Conservation (phyloP, 2,329 filamentous ascomycete genomes). For the Clonostachys chloroleuca region DNA sequence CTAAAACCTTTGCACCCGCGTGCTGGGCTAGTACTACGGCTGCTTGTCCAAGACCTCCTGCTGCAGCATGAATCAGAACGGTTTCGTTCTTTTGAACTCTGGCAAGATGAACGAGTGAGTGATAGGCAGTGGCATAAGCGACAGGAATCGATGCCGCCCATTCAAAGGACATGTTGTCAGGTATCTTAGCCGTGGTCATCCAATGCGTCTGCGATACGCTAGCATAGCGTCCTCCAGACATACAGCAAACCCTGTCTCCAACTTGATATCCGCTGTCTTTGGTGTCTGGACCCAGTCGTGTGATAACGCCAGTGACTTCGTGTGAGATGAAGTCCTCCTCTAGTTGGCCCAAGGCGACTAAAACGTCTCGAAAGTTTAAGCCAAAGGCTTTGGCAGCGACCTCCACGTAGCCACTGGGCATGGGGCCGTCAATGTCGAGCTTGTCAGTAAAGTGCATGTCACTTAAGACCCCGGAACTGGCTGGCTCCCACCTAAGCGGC, state of each 20-base stretch:
- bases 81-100: conserved; percentile 7
- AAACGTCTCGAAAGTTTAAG: conserved; percentile 27
- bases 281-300: no score
- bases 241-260: no score
- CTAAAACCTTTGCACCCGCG: conserved; percentile 10
- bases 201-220: no score
- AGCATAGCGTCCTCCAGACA: no score
- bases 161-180: conserved; percentile 23
- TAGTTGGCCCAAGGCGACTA: conserved; percentile 15
- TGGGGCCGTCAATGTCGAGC: no score
- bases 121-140: conserved; percentile 23
- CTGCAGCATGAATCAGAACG: conserved; percentile 17
- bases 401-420: conserved; percentile 14
- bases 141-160: conserved; percentile 25
- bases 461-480: no score
- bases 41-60: conserved; percentile 22
- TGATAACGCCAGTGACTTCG: no score
- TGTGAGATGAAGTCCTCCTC: no score
- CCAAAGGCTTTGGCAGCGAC: conserved; percentile 22
- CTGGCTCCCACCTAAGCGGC: no score
- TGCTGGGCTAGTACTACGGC: conserved; percentile 16
- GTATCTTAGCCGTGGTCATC: conserved; percentile 15
- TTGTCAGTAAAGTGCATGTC: no score
- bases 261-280: no score
- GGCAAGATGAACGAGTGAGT: conserved; percentile 6